Evolutionary conservation across 805 yeast species (phyloP).

Genomic region (Candida patagonica): DNA sequence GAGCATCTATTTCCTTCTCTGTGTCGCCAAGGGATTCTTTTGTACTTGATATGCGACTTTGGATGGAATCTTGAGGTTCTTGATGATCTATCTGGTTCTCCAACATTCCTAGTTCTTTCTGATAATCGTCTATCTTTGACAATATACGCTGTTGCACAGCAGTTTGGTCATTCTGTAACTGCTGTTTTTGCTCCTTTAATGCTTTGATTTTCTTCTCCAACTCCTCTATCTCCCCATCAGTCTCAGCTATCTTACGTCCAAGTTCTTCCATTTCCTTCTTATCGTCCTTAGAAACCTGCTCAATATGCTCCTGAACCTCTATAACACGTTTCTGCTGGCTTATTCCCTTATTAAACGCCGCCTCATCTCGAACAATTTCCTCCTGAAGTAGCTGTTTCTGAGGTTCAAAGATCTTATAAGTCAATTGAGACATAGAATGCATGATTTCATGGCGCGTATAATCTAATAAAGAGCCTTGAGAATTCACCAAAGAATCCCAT

Average conservation of each 20-base stretch:
- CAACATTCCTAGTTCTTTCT: slow-evolving; percentile 7
- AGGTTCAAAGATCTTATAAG: slow-evolving; percentile 7
- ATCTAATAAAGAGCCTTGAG: slow-evolving; percentile 9
- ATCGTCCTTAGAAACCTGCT: slow-evolving; percentile 2
- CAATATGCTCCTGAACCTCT: slow-evolving; percentile 2
- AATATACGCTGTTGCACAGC: slow-evolving; percentile 9
- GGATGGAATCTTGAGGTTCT: slow-evolving; percentile 2
- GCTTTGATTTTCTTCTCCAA: slow-evolving; percentile 11
- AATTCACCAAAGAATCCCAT: slow-evolving; percentile 14
- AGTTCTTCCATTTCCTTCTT: slow-evolving; percentile 8
- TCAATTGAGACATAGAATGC: slow-evolving; percentile 10
- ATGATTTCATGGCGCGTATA: slow-evolving; percentile 13
- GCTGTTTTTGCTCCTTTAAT: slow-evolving; percentile 9
- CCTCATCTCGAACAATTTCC: slow-evolving; percentile 3
- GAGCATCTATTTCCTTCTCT: slow-evolving; percentile 12
- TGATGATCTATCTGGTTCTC: slow-evolving; percentile 10
- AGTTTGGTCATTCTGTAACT: slow-evolving; percentile 2
- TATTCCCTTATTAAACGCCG: slow-evolving; percentile 7
- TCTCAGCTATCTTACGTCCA: slow-evolving; percentile 5
- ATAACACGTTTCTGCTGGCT: slow-evolving; percentile 3
- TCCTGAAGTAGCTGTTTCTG: slow-evolving; percentile 8
- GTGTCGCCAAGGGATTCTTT: neutral
- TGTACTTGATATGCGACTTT: neutral
- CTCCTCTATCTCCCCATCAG: slow-evolving; percentile 14
- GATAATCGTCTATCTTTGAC: slow-evolving; percentile 9